These are phyloP conservation scores for Chloris gayana DNA, from an alignment of 176 grass and related monocot genomes.

Conservation along the genomic window DNA sequence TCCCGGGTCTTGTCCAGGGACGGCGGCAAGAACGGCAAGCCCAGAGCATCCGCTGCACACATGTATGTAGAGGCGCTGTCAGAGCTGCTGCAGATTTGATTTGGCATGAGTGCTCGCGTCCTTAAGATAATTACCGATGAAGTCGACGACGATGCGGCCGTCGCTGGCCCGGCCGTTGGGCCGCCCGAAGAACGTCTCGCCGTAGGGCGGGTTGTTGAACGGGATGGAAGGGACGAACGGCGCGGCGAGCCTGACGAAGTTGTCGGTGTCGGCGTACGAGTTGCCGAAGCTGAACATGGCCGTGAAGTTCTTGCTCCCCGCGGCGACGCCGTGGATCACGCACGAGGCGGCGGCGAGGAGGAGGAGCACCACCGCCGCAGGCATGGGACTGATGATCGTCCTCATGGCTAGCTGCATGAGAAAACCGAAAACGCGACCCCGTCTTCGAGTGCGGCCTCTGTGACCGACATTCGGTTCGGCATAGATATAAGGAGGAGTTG, in stretches of 20 bases:
- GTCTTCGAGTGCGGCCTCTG: too few relatives aligned
- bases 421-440: neutral
- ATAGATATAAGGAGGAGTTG: neutral
- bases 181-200: conserved; percentile 29
- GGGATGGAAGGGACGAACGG: conserved; percentile 26
- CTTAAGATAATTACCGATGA: conserved; percentile 48
- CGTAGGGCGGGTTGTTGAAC: conserved; percentile 45
- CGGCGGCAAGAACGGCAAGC: conserved; percentile 56
- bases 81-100: neutral
- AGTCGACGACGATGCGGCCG: conserved; percentile 65
- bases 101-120: neutral
- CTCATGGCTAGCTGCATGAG: neutral
- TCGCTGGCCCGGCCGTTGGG: conserved; percentile 50
- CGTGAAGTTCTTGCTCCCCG: conserved; percentile 21
- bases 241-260: conserved; percentile 49
- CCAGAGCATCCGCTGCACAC: conserved; percentile 51
- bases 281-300: conserved; percentile 80
- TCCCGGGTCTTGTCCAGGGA: conserved; percentile 28
- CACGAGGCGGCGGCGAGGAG: conserved; percentile 1
- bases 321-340: neutral
- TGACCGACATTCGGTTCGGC: neutral
- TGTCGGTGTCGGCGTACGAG: conserved; percentile 70
- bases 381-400: neutral
- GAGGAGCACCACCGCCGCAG: neutral
- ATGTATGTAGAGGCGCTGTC: neutral